Conservation (phyloP, 176 grass and related monocot genomes). For the Raddia guianensis region DNA sequence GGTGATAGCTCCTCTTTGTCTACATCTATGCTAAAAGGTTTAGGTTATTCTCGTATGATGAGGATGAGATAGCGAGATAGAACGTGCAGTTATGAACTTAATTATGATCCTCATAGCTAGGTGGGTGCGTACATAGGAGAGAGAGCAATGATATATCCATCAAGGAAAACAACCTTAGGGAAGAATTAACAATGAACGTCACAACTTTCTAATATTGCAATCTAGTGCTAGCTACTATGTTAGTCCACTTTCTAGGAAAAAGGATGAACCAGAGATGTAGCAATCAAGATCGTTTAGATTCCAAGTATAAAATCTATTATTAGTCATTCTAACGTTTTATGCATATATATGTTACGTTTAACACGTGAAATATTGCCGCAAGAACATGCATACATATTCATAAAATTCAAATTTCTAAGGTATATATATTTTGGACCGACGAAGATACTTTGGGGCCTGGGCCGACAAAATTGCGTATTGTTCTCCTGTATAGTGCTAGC, state of each 20-base stretch:
- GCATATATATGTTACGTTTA: too few species aligned
- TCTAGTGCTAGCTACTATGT: slow-evolving; percentile 17
- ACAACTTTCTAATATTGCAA: neutral
- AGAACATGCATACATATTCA: neutral
- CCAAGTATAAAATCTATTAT: neutral
- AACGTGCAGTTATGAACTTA: neutral
- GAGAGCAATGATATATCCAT: slow-evolving; percentile 17
- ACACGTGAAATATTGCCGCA: neutral
- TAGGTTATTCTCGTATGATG: neutral
- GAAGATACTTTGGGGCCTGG: too few species aligned
- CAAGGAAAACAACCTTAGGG: slow-evolving; percentile 11
- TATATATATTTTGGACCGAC: too few species aligned
- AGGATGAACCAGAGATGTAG: neutral
- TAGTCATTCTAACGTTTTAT: neutral
- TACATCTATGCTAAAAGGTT: neutral
- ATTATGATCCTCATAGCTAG: neutral
- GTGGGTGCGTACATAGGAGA: too few species aligned
- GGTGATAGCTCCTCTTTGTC: neutral
- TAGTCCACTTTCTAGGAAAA: neutral
- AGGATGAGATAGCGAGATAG: neutral
- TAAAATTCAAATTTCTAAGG: neutral
- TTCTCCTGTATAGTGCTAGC: too few species aligned
- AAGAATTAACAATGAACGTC: neutral
- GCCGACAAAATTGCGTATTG: too few species aligned
- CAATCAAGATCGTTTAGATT: neutral